Evolutionary conservation across 768 basidiomycete species (phyloP), one percentile per base, ranked within the genome.

Genomic region (Macrolepiota dolichaula): DNA sequence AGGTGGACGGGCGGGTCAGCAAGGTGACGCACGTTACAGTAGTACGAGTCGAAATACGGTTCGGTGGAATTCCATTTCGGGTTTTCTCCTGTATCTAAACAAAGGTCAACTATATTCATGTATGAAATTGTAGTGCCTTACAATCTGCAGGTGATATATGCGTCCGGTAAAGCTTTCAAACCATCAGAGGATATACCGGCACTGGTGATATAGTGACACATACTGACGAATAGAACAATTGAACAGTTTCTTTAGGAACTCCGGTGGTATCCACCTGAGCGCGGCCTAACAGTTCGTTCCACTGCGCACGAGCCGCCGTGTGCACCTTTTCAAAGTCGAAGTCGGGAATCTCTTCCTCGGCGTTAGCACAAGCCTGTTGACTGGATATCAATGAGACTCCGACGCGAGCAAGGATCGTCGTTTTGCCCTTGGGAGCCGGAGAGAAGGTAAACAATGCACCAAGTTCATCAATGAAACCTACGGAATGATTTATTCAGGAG

Each of bases 91-190:
- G 82, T 83, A 65, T 87, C 85, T 86, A 57, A 7, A 17, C 32
- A 36, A 22, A 10, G 32, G n/a, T 29, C 54, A 10, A 42, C 37
- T 36, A 46, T 7, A 19, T 32, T 10, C 40, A 56, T 42, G 11
- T n/a, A 25, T 44, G 51, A 47, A 38, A 15, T 17, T 12, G 36
- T 1, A 40, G 17, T 49, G 9, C 67, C 82, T 65, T 65, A 87
- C 85, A 87, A 66, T 88, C 86, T 0, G 84, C 85, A 13, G 87
- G 86, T 1, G 81, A 79, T 50, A 87, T 82, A 66, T 87, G 86
- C 0, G 81, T 84, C 52, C 87, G 68, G 63, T 88, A 88, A 1
- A 87, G 69, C 79, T 84, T 62, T 4, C 46, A 12, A 9, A 13
- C 38, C 7, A 51, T 57, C 22, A 61, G 22, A 10, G 35, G 51